Base-by-base conservation (phyloP, 2,329 filamentous ascomycete genomes). In the Sporothrix pseudoabietina region DNA sequence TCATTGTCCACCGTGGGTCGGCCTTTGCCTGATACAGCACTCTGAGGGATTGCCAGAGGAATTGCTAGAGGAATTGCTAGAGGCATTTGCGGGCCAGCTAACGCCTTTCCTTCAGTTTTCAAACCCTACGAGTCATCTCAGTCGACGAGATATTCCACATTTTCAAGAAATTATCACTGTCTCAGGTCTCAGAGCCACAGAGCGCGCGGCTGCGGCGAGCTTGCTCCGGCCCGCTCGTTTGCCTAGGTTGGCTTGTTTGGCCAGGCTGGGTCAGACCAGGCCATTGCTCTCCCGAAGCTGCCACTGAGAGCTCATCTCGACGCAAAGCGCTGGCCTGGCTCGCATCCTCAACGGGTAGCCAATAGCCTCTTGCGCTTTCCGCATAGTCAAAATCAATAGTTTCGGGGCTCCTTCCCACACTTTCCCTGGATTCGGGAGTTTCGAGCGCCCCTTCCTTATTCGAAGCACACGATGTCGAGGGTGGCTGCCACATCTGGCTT, bases 401-500 rank as follows among this genome's bases (percentile, higher is more conserved):
- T 30, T 30, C 39, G 39, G 61, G n/a, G n/a, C 14, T 9, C 61
- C 35, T 66, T 65, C 39, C 39, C 57, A 10, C 32, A 7, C 19
- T 47, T 19, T 22, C 12, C n/a, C 39, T 47, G 61, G 2, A 12
- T 49, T 3, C 41, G 8, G 41, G 41, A 12, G 41, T 54, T 22
- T 54, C 4, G 52, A n/a, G 16, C 12, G 14, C 35, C n/a, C 61
- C 39, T 66, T 47, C 39, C 22, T 22, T 30, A 19, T 47, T 30
- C 22, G 39, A 66, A 26, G 44, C 39, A 30, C 19, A 65, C 35
- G 4, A 19, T 47, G 39, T 47, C 22, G 39, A 66, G 12, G 22
- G n/a, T 66, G 61, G 39, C 16, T 66, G 61, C 39, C n/a, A 44
- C 39, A 66, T 66, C 59, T 44, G n/a, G 10, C 14, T 55, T 14